Evolutionary conservation across 106 monocot genomes (phyloP), one percentile per base, ranked within the genome.

Genomic region (Gastrodia elata): DNA sequence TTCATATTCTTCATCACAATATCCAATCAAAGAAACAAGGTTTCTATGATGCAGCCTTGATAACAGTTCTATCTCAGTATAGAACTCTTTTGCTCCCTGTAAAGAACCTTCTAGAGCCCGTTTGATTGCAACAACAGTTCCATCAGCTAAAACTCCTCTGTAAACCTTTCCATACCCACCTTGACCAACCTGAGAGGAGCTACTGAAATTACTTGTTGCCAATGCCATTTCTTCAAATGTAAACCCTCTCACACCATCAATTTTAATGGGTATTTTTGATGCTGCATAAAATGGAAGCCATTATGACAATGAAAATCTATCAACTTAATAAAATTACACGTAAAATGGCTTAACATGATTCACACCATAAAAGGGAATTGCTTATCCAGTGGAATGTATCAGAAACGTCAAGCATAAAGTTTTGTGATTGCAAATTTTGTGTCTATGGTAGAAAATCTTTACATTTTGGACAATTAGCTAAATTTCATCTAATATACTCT

Each of bases 161-260:
- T 93, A 97, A 36, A 97, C 97, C 81, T 91, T 97, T 20, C 97
- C 97, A 68, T 97, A 97, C 64, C 97, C 97, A 72, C 97, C 97
- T 83, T 93, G 88, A 16, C 97, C 97, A 73, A 97, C 75, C 77
- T 82, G 84, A 74, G 83, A 37, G 14, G 87, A 79, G 35, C 48
- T 58, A 65, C 72, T 80, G 44, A 97, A 97, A 68, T 88, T 81
- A 34, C 80, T 44, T 28, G 97, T 88, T 38, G 93, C 90, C 4
- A 55, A 64, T 40, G 86, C 76, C 83, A 97, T 79, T 58, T 97
- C 93, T 70, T 78, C 65, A 74, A 88, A 97, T 42, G 84, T 87
- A 58, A 97, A 97, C 42, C 61, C 76, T 75, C 87, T 93, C 27
- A 93, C 76, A 70, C 93, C 92, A 73, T 93, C 97, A 78, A 97